Percentiles rank a stretch among this genome's conserved stretches.
phyloP scores from a whole-genome alignment of 441 rosid genomes.

The Erysimum cheiri region DNA sequence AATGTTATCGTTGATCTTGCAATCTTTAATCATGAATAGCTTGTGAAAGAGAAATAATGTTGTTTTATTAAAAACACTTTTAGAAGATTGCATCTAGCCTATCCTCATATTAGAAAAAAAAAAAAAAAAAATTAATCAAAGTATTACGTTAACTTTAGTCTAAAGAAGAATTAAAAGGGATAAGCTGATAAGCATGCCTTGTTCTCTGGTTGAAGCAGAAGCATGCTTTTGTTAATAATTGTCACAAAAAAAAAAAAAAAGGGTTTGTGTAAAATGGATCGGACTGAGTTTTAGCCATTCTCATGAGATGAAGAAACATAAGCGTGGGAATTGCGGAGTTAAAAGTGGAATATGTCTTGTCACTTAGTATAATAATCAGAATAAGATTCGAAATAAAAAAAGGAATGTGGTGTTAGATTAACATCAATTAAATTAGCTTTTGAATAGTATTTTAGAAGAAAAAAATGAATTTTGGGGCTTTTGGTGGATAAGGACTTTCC shows the following conservation, averaged over 20 bases:
- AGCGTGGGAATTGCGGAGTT: conserved; percentile 37
- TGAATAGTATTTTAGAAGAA: background rate
- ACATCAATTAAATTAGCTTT: conserved; percentile 3
- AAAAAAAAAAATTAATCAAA: too few species aligned
- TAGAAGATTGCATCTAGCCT: background rate
- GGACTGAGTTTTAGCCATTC: conserved; percentile 20
- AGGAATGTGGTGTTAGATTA: conserved; percentile 19
- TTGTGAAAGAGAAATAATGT: too few species aligned
- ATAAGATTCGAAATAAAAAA: background rate
- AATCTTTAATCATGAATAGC: too few species aligned
- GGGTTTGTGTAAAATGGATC: conserved; percentile 18
- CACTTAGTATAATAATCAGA: conserved; percentile 8
- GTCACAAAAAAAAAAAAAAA: too few species aligned
- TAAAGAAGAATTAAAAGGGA: conserved; percentile 10
- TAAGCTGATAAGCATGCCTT: conserved; percentile 24
- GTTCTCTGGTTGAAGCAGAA: background rate
- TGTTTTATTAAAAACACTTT: background rate
- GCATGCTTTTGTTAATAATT: conserved; percentile 30
- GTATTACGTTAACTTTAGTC: background rate
- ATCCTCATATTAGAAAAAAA: too few species aligned
- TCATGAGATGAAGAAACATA: conserved; percentile 36
- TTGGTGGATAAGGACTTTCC: conserved; percentile 39
- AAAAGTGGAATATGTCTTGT: conserved; percentile 32
- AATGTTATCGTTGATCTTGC: too few species aligned
- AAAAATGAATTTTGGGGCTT: background rate